Evolutionary conservation across 345 rosid species (phyloP), one percentile per base, ranked within the genome.

Genomic region (Brassica nigra): DNA sequence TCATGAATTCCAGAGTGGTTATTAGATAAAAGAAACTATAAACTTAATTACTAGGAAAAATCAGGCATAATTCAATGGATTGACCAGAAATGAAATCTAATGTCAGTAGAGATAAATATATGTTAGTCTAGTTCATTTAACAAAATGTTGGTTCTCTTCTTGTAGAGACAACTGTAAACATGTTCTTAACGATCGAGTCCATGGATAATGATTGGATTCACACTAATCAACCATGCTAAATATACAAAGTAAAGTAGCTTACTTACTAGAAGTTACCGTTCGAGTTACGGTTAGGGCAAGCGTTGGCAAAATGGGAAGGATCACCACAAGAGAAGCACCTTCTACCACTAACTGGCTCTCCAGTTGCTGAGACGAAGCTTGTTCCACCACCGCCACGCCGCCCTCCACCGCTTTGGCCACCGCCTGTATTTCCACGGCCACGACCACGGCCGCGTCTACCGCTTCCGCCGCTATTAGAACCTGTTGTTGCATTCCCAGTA

Each of bases 301-400:
- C 88, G 63, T 88, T 91, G 18, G 97, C 98, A 49, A 95, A 91
- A 81, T 95, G 99, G 4, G 97, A 91, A 69, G 98, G 99, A 84
- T 95, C 99, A 59, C 97, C 97, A 75, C 99, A 95, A 36, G 83
- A 86, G 76, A 68, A 95, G 77, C 57, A 52, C 78, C 97, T 87
- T 85, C 85, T 84, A 55, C 92, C 90, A 52, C 91, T 85, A 20
- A 90, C 57, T 4, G 95, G 90, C 70, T 91, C 99, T 73, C 99
- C 99, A 3, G 96, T 95, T 16, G 91, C 97, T 1, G 97, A 89
- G 3, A 91, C 95, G 8, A 93, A 95, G 31, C 90, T 87, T 33
- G 63, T 67, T 73, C 78, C 87, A 73, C 78, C 86, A 70, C 66
- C 76, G 61, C 39, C 81, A 57, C 76, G 83, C n/a, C 76, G 83